Percentiles rank a stretch among this genome's conserved stretches.
These are phyloP conservation scores for Globisporangium apiculatum DNA, from an alignment of 352 stramenopile genomes.

Conservation along the genomic window DNA sequence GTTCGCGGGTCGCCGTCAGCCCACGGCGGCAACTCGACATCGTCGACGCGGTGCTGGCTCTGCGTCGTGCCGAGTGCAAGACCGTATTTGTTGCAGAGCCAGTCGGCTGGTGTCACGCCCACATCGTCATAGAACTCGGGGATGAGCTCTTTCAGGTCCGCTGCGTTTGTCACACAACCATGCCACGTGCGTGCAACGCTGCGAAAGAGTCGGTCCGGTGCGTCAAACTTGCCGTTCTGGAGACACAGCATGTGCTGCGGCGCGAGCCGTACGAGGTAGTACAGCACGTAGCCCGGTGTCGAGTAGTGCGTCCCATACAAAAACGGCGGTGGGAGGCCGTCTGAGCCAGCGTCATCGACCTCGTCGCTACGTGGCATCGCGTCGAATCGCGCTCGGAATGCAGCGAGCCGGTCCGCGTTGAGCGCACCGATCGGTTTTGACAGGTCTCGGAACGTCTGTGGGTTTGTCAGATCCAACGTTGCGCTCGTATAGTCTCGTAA, in stretches of 20 bases:
- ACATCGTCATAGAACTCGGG: constrained; percentile 95
- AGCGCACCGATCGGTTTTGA: constrained; percentile 94
- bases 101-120: constrained; percentile 43
- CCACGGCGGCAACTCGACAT: constrained; percentile 95
- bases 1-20: constrained; percentile 76
- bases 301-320: constrained; percentile 96
- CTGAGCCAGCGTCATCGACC: constrained; percentile 11
- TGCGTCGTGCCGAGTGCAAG: constrained; percentile 93
- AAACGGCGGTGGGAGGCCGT: constrained; percentile 89
- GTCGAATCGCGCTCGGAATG: constrained; percentile 82
- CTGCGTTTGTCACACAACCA: constrained; percentile 70
- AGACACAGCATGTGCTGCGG: constrained; percentile 95
- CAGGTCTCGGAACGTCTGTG: constrained; percentile 90
- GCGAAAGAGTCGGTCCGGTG: constrained; percentile 95
- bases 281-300: constrained; percentile 94
- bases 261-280: constrained; percentile 96
- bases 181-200: constrained; percentile 92
- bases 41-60: constrained; percentile 78
- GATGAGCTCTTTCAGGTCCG: constrained; percentile 98
- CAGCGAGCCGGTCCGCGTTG: constrained; percentile 86
- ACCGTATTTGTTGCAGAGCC: constrained; percentile 94
- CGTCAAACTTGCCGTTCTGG: constrained; percentile 98
- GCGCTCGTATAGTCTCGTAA: constrained; percentile 84
- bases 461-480: constrained; percentile 82
- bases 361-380: constrained; percentile 84